phyloP scores from a whole-genome alignment of 2,329 filamentous ascomycete species.

The Ophiostoma quercus region DNA sequence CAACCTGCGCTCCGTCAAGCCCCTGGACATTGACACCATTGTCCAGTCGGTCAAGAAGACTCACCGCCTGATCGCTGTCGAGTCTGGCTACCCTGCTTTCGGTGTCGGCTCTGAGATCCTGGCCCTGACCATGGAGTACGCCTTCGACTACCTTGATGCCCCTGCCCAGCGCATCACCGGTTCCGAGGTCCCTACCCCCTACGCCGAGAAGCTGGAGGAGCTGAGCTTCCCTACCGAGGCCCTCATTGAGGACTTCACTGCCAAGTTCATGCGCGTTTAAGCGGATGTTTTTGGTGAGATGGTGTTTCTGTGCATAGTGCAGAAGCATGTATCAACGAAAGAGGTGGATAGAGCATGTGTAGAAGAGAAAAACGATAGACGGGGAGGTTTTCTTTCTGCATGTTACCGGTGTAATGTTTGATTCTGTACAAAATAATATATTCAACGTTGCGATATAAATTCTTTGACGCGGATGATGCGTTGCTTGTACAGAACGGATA shows the following conservation, averaged over 20 bases:
- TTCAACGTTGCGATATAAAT: conserved; percentile 4
- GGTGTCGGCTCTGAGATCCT: conserved; percentile 91
- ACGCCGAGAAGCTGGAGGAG: conserved; percentile 87
- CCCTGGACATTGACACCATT: conserved; percentile 90
- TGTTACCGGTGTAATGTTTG: conserved; percentile 11
- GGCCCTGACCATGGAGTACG: conserved; percentile 93
- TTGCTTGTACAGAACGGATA: too few species aligned
- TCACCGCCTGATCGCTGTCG: conserved; percentile 79
- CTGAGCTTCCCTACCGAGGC: conserved; percentile 90
- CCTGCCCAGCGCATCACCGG: conserved; percentile 92
- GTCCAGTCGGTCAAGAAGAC: conserved; percentile 99
- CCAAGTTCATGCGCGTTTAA: conserved; percentile 73
- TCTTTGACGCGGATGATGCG: neutral
- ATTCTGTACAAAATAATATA: conserved; percentile 15
- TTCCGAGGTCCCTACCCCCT: conserved; percentile 94
- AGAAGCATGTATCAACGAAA: neutral
- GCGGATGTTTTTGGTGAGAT: neutral
- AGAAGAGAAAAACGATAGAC: conserved; percentile 7
- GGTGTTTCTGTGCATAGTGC: neutral
- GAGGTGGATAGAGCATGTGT: conserved; percentile 4
- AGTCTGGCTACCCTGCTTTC: conserved; percentile 94
- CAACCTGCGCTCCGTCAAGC: conserved; percentile 97
- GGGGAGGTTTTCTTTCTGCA: neutral
- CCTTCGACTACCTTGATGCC: conserved; percentile 93
- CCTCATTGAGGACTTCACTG: conserved; percentile 80